phyloP scores from a whole-genome alignment of 1,284 basidiomycete genomes.

The Ceraceosorus guamensis region DNA sequence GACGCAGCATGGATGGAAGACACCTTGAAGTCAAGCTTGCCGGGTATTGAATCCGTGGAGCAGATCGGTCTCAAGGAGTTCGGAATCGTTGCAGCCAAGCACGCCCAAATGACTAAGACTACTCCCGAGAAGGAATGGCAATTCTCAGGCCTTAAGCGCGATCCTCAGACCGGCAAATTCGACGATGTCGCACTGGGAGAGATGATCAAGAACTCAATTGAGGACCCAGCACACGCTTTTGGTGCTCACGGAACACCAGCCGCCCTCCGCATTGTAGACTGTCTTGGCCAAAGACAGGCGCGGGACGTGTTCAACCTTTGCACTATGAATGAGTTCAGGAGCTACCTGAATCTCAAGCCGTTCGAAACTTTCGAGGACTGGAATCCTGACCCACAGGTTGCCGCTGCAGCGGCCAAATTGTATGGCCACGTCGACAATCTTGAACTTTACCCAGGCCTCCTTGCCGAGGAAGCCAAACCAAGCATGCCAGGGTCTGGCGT shows the following conservation, averaged over 20 bases:
- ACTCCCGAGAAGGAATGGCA: constrained; percentile 57
- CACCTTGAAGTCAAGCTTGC: constrained; percentile 17
- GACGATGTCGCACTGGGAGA: constrained; percentile 65
- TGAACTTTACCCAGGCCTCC: constrained; percentile 60
- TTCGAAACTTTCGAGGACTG: constrained; percentile 60
- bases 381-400: constrained; percentile 68
- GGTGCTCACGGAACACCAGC: constrained; percentile 68
- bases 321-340: constrained; percentile 75
- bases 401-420: constrained; percentile 62
- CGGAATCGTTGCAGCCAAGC: constrained; percentile 49
- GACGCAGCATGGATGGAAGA: constrained; percentile 37
- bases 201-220: constrained; percentile 40
- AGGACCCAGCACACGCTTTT: constrained; percentile 68
- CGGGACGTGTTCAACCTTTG: constrained; percentile 69
- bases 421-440: constrained; percentile 60
- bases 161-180: constrained; percentile 58
- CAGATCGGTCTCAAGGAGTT: constrained; percentile 61
- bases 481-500: constrained; percentile 66
- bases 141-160: constrained; percentile 57
- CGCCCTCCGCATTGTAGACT: constrained; percentile 67
- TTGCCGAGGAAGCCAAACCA: constrained; percentile 66
- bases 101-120: constrained; percentile 4
- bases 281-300: constrained; percentile 72
- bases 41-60: constrained; percentile 19
- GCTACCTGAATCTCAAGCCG: constrained; percentile 32